phyloP scores from a whole-genome alignment of 768 basidiomycete species.

The Tulasnella calospora region DNA sequence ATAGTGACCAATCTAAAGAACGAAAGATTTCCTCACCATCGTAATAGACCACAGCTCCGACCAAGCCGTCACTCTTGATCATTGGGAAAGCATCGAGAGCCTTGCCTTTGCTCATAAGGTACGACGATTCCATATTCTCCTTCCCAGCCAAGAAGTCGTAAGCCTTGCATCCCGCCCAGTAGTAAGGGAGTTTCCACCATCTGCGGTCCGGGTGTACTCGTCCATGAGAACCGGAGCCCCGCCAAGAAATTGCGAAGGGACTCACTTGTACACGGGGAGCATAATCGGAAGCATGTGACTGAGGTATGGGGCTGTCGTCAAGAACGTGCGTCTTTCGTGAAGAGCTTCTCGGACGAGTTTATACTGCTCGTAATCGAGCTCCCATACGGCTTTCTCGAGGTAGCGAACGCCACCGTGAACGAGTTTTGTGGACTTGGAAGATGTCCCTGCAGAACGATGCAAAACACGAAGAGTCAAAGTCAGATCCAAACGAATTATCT shows the following conservation, averaged over 20 bases:
- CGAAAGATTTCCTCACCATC: slow-evolving; percentile 56
- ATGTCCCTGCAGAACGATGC: slow-evolving; percentile 61
- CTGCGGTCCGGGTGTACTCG: slow-evolving; percentile 37
- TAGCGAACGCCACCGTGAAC: slow-evolving; percentile 98
- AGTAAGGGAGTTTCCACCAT: slow-evolving; percentile 97
- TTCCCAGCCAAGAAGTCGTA: slow-evolving; percentile 93
- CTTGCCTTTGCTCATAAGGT: slow-evolving; percentile 91
- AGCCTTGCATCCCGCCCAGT: slow-evolving; percentile 90
- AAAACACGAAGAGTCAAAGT: background rate
- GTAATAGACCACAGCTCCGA: slow-evolving; percentile 94
- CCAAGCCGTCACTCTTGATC: slow-evolving; percentile 86
- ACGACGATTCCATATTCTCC: slow-evolving; percentile 94
- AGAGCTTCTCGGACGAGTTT: slow-evolving; percentile 95
- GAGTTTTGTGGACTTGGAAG: slow-evolving; percentile 95
- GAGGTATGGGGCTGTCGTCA: slow-evolving; percentile 93
- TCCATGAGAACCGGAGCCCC: background rate
- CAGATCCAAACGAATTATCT: background rate
- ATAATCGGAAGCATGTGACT: slow-evolving; percentile 93
- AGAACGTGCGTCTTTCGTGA: slow-evolving; percentile 86
- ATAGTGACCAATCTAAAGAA: background rate
- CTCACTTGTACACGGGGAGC: slow-evolving; percentile 89
- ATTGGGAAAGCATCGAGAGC: slow-evolving; percentile 94
- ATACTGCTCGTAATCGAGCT: slow-evolving; percentile 93
- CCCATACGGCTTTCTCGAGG: slow-evolving; percentile 92
- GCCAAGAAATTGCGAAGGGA: slow-evolving; percentile 11